Percentiles rank a stretch among this genome's conserved stretches.
Conservation (phyloP, 495 filamentous ascomycete species). For the Penicillium bialowiezense region DNA sequence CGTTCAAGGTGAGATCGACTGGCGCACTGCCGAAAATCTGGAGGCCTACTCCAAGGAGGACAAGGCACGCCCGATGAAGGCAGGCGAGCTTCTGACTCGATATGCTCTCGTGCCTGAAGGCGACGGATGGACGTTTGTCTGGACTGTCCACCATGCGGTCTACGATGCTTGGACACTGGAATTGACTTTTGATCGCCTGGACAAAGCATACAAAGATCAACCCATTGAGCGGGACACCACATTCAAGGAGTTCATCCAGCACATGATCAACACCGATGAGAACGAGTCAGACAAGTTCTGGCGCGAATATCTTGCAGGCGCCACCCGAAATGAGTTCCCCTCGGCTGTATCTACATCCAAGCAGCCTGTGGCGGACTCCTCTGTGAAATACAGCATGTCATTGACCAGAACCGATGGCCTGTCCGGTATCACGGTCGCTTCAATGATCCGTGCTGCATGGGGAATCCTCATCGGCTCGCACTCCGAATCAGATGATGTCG, state of each 20-base stretch:
- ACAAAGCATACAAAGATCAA: conserved; percentile 7
- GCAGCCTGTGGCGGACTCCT: conserved; percentile 22
- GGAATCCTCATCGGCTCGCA: conserved; percentile 41
- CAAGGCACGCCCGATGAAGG: conserved; percentile 32
- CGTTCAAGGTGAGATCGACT: conserved; percentile 4
- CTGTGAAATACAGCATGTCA: conserved; percentile 1
- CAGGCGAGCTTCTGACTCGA: conserved; percentile 42
- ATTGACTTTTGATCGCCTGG: conserved; percentile 17
- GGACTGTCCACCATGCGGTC: conserved; percentile 13
- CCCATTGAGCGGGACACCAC: conserved; percentile 4
- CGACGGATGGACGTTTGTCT: conserved; percentile 3
- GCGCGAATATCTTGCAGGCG: conserved; percentile 23
- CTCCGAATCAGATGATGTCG: conserved; percentile 23
- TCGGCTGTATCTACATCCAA: conserved; percentile 42
- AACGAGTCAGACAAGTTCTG: conserved; percentile 20
- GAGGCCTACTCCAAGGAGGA: conserved; percentile 39
- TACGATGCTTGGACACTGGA: conserved; percentile 17
- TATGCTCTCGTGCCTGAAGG: conserved; percentile 32
- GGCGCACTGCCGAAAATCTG: conserved; percentile 24
- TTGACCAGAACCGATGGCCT: conserved; percentile 15
- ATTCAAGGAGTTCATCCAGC: conserved; percentile 22
- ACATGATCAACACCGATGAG: conserved; percentile 9
- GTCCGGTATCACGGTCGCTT: conserved; percentile 16
- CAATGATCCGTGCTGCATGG: conserved; percentile 32
- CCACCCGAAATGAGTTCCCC: conserved; percentile 32